Percentiles rank a stretch among this genome's conserved stretches.
These are phyloP conservation scores for Rutstroemia sydowiana DNA, from an alignment of 2,329 filamentous ascomycete species.

Conservation along the genomic window DNA sequence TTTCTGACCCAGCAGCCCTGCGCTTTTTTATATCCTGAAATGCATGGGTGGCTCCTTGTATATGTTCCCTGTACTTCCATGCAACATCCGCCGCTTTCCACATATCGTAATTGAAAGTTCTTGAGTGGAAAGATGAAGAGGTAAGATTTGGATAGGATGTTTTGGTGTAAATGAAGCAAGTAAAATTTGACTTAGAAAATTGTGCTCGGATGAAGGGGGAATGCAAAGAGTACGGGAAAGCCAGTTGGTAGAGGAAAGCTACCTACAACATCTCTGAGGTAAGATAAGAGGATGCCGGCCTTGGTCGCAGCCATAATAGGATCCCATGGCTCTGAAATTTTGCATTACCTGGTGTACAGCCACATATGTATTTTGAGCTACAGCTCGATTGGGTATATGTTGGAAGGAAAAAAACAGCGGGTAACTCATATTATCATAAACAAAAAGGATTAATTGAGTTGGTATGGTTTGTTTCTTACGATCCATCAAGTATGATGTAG, in stretches of 20 bases:
- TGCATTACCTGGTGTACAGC: not conserved
- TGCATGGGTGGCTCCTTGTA: too few relatives aligned
- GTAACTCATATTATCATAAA: too few relatives aligned
- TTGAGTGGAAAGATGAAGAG: not conserved
- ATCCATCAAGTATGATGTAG: too few relatives aligned
- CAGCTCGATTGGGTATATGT: not conserved
- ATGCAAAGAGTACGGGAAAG: not conserved
- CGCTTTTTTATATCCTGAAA: too few relatives aligned
- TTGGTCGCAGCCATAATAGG: not conserved
- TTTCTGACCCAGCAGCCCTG: too few relatives aligned
- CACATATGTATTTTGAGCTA: not conserved
- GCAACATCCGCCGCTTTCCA: too few relatives aligned
- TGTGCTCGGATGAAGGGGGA: not conserved
- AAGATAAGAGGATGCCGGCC: not conserved
- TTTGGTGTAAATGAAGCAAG: not conserved
- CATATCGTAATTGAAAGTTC: not conserved
- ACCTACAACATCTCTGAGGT: constrained; percentile 1
- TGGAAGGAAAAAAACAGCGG: too few relatives aligned
- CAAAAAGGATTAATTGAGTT: too few relatives aligned
- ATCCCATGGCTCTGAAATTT: not conserved
- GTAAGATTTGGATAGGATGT: not conserved
- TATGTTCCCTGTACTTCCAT: too few relatives aligned
- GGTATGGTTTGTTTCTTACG: too few relatives aligned
- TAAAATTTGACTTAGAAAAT: not conserved
- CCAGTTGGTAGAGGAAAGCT: not conserved